A percentile compares a stretch with the other conserved stretches of the same genome.
Conservation (phyloP, 1,284 basidiomycete species). For the Lignosus rhinocerotis region DNA sequence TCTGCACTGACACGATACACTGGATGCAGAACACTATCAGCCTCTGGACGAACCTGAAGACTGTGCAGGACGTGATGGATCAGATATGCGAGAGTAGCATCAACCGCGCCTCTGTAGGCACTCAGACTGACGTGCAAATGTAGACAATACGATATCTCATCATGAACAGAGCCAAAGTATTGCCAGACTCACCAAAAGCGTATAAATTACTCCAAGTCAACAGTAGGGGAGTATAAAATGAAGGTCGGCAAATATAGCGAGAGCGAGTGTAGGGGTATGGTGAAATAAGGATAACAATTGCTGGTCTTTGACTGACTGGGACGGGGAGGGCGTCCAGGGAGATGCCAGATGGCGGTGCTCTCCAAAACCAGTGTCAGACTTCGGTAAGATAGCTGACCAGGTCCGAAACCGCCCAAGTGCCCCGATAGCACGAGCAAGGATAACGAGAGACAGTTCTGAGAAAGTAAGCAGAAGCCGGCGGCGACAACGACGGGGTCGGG, state of each 20-base stretch:
- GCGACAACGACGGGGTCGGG: neutral
- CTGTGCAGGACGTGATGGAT: slow-evolving; percentile 16
- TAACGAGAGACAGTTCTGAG: neutral
- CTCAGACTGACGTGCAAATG: slow-evolving; percentile 60
- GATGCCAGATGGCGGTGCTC: slow-evolving; percentile 6
- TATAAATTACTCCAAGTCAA: slow-evolving; percentile 17
- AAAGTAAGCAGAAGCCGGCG: slow-evolving; percentile 3
- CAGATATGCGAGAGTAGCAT: slow-evolving; percentile 42
- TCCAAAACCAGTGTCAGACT: slow-evolving; percentile 12
- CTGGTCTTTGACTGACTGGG: neutral
- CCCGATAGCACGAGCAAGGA: neutral
- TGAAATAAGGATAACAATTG: slow-evolving; percentile 9
- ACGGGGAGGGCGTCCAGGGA: neutral
- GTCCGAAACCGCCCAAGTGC: neutral
- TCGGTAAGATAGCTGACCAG: slow-evolving; percentile 4
- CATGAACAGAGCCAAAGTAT: neutral
- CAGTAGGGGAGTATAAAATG: slow-evolving; percentile 4
- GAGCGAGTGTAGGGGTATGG: slow-evolving; percentile 6
- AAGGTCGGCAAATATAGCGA: neutral
- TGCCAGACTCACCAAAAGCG: slow-evolving; percentile 10
- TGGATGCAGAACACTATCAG: slow-evolving; percentile 7
- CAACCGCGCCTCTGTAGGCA: slow-evolving; percentile 31
- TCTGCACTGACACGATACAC: slow-evolving; percentile 1
- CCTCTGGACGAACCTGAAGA: slow-evolving; percentile 1
- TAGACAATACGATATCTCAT: slow-evolving; percentile 17